Conservation (phyloP, 495 filamentous ascomycete genomes). For the Lasiosphaeria ovina region DNA sequence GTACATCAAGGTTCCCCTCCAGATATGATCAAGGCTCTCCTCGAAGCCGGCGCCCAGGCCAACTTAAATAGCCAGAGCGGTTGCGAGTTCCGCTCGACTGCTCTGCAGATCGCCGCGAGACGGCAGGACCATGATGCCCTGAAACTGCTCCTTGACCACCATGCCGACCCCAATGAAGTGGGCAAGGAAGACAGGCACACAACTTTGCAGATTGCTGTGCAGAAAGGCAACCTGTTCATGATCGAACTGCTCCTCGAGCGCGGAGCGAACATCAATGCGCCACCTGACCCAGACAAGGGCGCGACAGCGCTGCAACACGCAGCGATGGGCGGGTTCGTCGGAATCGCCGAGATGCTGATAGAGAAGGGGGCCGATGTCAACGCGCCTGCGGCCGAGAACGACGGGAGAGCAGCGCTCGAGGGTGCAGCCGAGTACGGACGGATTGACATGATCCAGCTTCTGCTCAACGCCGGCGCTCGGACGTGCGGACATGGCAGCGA, state of each 20-base stretch:
- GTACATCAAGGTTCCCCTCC: no score
- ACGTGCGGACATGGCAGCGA: neutral
- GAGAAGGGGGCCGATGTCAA: slow-evolving; percentile 2
- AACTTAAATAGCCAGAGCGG: no score
- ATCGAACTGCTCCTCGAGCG: neutral
- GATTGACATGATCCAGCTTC: slow-evolving; percentile 4
- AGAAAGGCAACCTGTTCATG: neutral
- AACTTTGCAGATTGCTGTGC: neutral
- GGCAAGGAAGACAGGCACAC: neutral
- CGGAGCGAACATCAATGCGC: neutral
- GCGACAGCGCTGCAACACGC: neutral
- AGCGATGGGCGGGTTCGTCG: neutral
- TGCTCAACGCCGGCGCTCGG: neutral
- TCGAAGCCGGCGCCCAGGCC: no score
- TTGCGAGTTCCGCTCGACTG: neutral
- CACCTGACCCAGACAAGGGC: neutral
- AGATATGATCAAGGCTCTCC: no score
- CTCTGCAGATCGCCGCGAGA: neutral
- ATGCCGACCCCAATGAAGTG: neutral
- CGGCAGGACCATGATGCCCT: neutral
- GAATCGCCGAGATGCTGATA: neutral
- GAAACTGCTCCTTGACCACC: neutral
- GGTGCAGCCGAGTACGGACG: neutral
- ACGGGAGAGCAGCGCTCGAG: neutral
- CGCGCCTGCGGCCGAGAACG: neutral